Evolutionary conservation across 2,329 filamentous ascomycete genomes (phyloP), one percentile per base, ranked within the genome.

Genomic region (Fusarium protoensiforme): DNA sequence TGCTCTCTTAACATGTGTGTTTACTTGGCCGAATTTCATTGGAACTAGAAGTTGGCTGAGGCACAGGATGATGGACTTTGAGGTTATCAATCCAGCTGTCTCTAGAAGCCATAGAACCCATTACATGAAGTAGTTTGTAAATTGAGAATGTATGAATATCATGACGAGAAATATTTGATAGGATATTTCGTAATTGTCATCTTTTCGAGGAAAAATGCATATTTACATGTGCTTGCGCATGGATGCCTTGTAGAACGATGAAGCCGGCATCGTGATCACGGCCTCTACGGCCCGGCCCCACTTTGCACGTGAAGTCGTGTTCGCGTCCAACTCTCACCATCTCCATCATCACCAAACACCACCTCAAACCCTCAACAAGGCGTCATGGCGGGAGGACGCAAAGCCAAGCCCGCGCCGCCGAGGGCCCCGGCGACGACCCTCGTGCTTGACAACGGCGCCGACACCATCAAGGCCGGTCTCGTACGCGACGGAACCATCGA

Each of bases 401-500:
- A 90, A 80, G 84, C 87, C 58, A 90, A 90, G 61, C 80, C 85
- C 18, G 81, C 86, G 7, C 84, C 85, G 53, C 84, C 88, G 5
- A 80, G 86, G 27, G 84, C 89, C 9, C 91, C 92, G 0, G 80
- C 86, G 2, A 89, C 86, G 67, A 98, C 95, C 0, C 91, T 99
- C 62, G 88, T 99, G 53, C 87, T 99, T 78, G 96, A 99, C 85
- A 98, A 98, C 85, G 96, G 96, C 80, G 95, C 92, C 48, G 92
- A 94, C 83, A 95, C 92, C 8, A 89, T 99, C 81, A 99, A 99
- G 85, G 95, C 95, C 18, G 96, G 96, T 61, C 92, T 96, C 77
- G 90, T 91, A 2, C 82, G 84, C 38, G 82, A 84, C 39, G 79
- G 84, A 29, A 80, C 84, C 62, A 78, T 83, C 38, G 84, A 87